Percentiles rank a stretch among this genome's conserved stretches.
Conservation (phyloP, 805 yeast species). For the Pichia eremophila region DNA sequence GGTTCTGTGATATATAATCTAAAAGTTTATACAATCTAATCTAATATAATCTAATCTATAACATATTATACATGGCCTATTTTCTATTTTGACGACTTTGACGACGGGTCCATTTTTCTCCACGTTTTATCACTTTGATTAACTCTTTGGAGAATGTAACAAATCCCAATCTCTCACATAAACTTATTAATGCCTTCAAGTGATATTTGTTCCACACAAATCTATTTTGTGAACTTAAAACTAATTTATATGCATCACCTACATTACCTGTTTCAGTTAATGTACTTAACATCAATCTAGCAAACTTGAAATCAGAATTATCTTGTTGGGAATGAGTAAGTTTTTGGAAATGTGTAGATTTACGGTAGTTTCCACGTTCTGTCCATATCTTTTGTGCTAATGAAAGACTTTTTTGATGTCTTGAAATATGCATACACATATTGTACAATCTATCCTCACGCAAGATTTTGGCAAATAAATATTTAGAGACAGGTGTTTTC, state of each 20-base stretch:
- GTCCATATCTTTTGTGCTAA: constrained; percentile 65
- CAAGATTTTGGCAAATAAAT: constrained; percentile 17
- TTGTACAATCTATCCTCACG: constrained; percentile 46
- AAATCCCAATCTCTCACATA: constrained; percentile 38
- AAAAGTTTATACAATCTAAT: too few relatives aligned
- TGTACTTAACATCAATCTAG: constrained; percentile 55
- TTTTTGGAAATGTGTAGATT: constrained; percentile 38
- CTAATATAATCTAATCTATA: too few relatives aligned
- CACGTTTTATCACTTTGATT: constrained; percentile 15
- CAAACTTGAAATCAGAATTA: constrained; percentile 55
- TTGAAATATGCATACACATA: constrained; percentile 59
- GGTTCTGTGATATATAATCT: too few relatives aligned
- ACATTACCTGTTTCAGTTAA: constrained; percentile 46
- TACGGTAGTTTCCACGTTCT: constrained; percentile 70
- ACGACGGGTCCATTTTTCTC: constrained; percentile 12
- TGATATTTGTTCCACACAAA: constrained; percentile 58
- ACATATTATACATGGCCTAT: not conserved
- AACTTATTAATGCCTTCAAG: constrained; percentile 32
- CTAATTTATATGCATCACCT: constrained; percentile 62
- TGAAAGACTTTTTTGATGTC: constrained; percentile 39
- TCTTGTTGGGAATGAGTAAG: constrained; percentile 31
- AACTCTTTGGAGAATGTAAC: constrained; percentile 23
- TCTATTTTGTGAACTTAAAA: constrained; percentile 55
- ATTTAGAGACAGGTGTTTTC: not conserved
- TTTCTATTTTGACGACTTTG: not conserved